Evolutionary conservation across 192 early-diverging fungal species (phyloP).

Genomic region (Allomyces macrogynus): DNA sequence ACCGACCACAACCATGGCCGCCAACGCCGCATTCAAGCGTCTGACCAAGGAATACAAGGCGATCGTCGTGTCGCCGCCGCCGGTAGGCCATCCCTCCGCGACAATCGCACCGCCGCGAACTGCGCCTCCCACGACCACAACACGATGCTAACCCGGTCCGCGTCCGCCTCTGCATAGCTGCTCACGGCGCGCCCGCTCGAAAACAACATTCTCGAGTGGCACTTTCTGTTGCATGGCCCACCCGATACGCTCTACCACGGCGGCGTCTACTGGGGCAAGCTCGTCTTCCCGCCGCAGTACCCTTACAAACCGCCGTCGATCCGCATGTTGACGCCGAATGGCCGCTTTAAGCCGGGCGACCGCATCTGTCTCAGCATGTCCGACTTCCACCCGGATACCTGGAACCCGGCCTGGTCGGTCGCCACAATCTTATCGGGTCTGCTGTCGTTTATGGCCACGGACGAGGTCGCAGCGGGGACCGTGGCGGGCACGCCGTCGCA

Average conservation of each 20-base stretch:
- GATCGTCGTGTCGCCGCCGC: constrained; percentile 22
- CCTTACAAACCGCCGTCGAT: constrained; percentile 83
- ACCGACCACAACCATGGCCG: constrained; percentile 36
- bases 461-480: not conserved
- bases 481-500: not conserved
- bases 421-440: constrained; percentile 88
- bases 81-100: constrained; percentile 11
- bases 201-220: constrained; percentile 91
- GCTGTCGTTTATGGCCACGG: constrained; percentile 77
- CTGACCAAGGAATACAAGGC: constrained; percentile 60
- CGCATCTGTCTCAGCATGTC: constrained; percentile 90
- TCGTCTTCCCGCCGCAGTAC: constrained; percentile 87
- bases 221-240: constrained; percentile 37
- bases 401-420: constrained; percentile 97
- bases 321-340: constrained; percentile 61
- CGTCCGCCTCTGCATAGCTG: constrained; percentile 31
- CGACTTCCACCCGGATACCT: constrained; percentile 79
- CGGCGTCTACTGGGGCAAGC: constrained; percentile 85
- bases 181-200: constrained; percentile 84
- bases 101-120: not conserved
- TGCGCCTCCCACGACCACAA: not conserved
- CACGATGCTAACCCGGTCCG: not conserved
- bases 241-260: constrained; percentile 80
- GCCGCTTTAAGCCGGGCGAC: constrained; percentile 81
- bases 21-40: constrained; percentile 53